Evolutionary conservation across 805 yeast genomes (phyloP).

Genomic region (Candida manassasensis): DNA sequence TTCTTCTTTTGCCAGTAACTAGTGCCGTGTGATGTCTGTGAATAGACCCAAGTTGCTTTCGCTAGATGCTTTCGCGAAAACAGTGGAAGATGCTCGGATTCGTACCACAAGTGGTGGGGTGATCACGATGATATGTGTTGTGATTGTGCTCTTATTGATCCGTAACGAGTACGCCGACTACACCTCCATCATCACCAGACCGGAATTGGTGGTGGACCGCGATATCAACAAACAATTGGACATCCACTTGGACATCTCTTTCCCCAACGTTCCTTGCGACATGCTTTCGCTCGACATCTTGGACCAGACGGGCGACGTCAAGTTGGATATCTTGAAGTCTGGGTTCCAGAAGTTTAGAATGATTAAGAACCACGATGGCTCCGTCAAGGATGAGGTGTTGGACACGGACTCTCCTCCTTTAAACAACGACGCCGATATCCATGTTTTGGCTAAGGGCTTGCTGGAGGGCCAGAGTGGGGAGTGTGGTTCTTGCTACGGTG

Average conservation of each 20-base stretch:
- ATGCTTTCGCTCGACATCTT: slow-evolving; percentile 75
- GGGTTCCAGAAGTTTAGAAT: slow-evolving; percentile 73
- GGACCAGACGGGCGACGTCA: slow-evolving; percentile 84
- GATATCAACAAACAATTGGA: slow-evolving; percentile 71
- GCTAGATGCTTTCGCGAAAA: slow-evolving; percentile 87
- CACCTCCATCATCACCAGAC: slow-evolving; percentile 60
- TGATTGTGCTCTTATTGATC: slow-evolving; percentile 58
- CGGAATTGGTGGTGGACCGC: slow-evolving; percentile 86
- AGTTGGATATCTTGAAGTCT: slow-evolving; percentile 62
- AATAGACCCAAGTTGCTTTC: slow-evolving; percentile 44
- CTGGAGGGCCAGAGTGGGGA: slow-evolving; percentile 32
- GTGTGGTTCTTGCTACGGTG: slow-evolving; percentile 93
- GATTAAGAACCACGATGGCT: slow-evolving; percentile 41
- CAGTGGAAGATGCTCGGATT: slow-evolving; percentile 89
- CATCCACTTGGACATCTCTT: slow-evolving; percentile 75
- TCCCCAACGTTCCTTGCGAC: slow-evolving; percentile 85
- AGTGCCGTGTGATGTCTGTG: slow-evolving; percentile 6
- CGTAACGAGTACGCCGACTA: slow-evolving; percentile 75
- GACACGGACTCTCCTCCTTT: slow-evolving; percentile 22
- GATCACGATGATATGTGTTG: slow-evolving; percentile 67
- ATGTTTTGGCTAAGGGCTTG: slow-evolving; percentile 29
- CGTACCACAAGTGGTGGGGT: slow-evolving; percentile 88
- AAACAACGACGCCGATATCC: slow-evolving; percentile 21
- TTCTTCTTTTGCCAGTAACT: not conserved
- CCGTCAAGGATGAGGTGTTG: slow-evolving; percentile 18